phyloP scores from a whole-genome alignment of 495 filamentous ascomycete species.

The Trypethelium eluteriae region DNA sequence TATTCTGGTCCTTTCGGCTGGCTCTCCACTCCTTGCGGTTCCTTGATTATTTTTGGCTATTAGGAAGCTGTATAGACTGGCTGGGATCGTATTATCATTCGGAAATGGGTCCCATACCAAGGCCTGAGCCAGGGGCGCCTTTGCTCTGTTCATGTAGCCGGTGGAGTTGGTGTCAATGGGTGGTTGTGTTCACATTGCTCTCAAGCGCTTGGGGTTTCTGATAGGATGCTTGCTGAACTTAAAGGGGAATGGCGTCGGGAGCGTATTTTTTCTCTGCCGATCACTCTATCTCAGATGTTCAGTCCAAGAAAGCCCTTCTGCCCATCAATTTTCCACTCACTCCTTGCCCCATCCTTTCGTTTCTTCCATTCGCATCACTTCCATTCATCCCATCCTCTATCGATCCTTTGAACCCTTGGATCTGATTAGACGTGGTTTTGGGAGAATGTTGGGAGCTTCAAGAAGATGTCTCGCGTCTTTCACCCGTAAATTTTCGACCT shows the following conservation, averaged over 20 bases:
- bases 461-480: slow-evolving; percentile 4
- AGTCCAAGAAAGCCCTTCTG: not conserved
- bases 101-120: no score
- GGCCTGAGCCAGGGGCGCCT: no score
- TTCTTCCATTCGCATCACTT: not conserved
- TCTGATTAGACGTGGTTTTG: not conserved
- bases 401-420: not conserved
- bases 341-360: not conserved
- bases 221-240: not conserved
- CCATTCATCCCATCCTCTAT: not conserved
- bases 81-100: no score
- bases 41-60: no score
- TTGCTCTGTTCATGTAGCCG: no score
- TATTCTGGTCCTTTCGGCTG: no score
- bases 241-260: not conserved
- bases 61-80: no score
- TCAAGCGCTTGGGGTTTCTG: not conserved
- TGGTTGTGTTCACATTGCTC: no score
- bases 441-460: slow-evolving; percentile 2
- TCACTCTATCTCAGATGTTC: not conserved
- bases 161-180: no score
- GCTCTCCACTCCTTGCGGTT: no score
- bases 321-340: slow-evolving; percentile 9
- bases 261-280: not conserved
- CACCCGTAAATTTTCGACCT: not conserved